Evolutionary conservation across 192 early-diverging fungal genomes (phyloP).

Genomic region (Coemansia sp.): DNA sequence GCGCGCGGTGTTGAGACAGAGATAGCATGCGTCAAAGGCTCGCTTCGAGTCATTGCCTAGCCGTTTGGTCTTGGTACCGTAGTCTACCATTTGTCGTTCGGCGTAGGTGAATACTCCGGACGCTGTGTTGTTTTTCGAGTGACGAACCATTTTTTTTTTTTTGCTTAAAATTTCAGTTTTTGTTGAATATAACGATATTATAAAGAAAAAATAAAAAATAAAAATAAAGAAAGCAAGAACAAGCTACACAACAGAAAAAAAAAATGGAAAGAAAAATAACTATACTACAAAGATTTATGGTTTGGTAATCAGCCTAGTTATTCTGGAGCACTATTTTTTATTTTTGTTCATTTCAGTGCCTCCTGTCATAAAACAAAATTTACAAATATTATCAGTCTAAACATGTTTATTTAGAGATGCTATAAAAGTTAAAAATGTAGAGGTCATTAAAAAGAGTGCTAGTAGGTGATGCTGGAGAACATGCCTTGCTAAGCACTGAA

Average conservation of each 20-base stretch:
- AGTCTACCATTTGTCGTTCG: slow-evolving; percentile 81
- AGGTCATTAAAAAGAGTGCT: no score
- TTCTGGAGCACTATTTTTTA: no score
- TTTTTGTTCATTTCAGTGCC: no score
- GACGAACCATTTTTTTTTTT: slow-evolving; percentile 65
- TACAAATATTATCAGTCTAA: no score
- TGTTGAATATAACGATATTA: no score
- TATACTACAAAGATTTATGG: neutral
- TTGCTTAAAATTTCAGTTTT: no score
- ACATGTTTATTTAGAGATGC: no score
- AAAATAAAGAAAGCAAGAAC: neutral
- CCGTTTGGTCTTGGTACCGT: slow-evolving; percentile 83
- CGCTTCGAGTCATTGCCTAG: slow-evolving; percentile 83
- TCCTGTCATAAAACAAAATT: no score
- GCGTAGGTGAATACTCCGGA: slow-evolving; percentile 89
- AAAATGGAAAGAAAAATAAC: no score
- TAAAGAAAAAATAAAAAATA: neutral
- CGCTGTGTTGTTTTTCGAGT: slow-evolving; percentile 94
- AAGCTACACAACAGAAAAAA: neutral
- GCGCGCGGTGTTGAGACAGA: slow-evolving; percentile 66
- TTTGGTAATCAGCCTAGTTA: neutral
- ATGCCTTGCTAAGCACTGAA: no score
- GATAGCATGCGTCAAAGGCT: slow-evolving; percentile 82
- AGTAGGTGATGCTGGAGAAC: no score
- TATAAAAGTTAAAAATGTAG: no score